phyloP scores from a whole-genome alignment of 768 basidiomycete species.

The Hemileccinum impolitum region DNA sequence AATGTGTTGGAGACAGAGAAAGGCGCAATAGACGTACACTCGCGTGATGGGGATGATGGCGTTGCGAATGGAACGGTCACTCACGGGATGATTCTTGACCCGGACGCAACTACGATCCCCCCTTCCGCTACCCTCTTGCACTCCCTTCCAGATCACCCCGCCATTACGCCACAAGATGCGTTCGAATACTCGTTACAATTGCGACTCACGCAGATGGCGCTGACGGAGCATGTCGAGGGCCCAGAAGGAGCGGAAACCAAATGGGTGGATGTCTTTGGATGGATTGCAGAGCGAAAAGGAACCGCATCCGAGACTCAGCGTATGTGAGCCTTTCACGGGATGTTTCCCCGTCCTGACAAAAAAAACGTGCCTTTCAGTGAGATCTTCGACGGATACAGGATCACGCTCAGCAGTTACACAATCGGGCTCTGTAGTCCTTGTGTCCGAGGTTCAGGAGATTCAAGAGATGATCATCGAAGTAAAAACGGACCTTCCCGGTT shows the following conservation, averaged over 20 bases:
- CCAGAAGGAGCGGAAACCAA: conserved; percentile 76
- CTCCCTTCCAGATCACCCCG: conserved; percentile 45
- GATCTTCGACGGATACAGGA: conserved; percentile 30
- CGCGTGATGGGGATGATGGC: not conserved
- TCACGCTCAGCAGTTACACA: conserved; percentile 27
- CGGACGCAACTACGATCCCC: conserved; percentile 34
- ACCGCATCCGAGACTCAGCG: conserved; percentile 24
- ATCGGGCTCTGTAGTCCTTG: conserved; percentile 7
- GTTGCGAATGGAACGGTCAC: conserved; percentile 4
- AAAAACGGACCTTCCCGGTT: not conserved
- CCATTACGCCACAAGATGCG: conserved; percentile 49
- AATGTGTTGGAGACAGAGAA: conserved; percentile 17
- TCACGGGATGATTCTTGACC: conserved; percentile 29
- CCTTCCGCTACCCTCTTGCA: conserved; percentile 41
- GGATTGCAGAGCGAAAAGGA: conserved; percentile 68
- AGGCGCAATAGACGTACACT: not conserved
- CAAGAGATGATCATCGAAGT: conserved; percentile 13
- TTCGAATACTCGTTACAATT: conserved; percentile 83
- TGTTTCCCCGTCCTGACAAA: not conserved
- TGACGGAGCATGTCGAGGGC: conserved; percentile 82
- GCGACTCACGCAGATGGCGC: conserved; percentile 78
- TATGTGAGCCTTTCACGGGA: conserved; percentile 10
- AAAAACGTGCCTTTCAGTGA: conserved; percentile 19
- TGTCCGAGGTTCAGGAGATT: conserved; percentile 13
- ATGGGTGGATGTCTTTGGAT: conserved; percentile 83